These are phyloP conservation scores for Ceratobasidium sp. DNA, from an alignment of 1,284 basidiomycete genomes.

Conservation along the genomic window DNA sequence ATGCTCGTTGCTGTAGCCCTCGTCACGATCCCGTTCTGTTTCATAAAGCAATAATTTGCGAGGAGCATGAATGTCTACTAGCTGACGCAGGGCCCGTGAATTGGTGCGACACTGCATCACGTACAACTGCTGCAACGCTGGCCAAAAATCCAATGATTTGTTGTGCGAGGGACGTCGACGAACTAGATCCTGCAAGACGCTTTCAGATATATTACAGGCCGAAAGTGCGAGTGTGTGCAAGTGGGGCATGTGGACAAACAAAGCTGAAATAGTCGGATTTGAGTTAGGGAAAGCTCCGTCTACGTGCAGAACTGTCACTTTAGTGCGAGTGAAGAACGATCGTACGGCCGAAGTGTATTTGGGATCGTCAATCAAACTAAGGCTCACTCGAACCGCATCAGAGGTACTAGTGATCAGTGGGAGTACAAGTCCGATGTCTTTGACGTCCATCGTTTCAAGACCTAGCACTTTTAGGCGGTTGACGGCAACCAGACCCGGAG, in stretches of 20 bases:
- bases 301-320: neutral
- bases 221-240: neutral
- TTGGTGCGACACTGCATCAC: neutral
- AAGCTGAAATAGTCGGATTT: neutral
- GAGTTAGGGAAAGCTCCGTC: too few species aligned
- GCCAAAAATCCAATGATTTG: neutral
- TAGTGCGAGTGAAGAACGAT: neutral
- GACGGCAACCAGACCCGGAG: neutral
- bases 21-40: too few species aligned
- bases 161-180: neutral
- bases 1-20: too few species aligned
- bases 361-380: neutral
- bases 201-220: neutral
- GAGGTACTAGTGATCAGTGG: neutral
- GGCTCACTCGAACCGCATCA: neutral
- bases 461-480: neutral
- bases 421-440: neutral
- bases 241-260: neutral
- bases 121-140: neutral
- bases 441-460: neutral
- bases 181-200: neutral
- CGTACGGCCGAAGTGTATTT: neutral
- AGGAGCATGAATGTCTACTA: neutral
- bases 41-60: neutral
- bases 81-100: neutral